A percentile compares a stretch with the other conserved stretches of the same genome.
Evolutionary conservation across 441 rosid genomes (phyloP).

Genomic region (Syzygium malaccense): DNA sequence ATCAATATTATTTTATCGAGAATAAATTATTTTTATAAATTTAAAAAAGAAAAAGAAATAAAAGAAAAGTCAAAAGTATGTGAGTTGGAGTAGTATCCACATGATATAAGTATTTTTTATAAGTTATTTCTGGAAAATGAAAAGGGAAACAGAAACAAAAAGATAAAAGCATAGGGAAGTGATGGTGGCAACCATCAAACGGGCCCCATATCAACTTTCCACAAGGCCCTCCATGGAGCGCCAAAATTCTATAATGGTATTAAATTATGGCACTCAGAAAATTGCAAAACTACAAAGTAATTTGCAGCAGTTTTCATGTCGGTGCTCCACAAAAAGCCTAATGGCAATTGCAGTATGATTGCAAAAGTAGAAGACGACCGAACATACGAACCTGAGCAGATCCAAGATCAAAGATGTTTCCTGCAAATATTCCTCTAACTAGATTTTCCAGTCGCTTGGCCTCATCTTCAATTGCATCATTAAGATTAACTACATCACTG

Average conservation of each 20-base stretch:
- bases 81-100: neutral
- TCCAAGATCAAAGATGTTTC: conserved; percentile 94
- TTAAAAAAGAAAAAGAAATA: neutral
- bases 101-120: neutral
- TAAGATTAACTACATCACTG: conserved; percentile 58
- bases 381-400: conserved; percentile 60
- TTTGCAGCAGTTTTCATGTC: neutral
- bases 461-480: conserved; percentile 70
- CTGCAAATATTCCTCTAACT: conserved; percentile 87
- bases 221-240: neutral
- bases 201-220: neutral
- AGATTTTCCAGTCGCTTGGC: conserved; percentile 68
- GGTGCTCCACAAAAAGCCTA: neutral
- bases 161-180: neutral
- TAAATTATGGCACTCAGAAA: neutral
- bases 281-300: neutral
- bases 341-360: neutral
- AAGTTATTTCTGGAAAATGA: neutral
- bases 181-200: neutral
- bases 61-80: neutral
- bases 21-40: neutral
- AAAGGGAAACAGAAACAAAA: neutral
- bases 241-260: neutral
- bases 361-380: neutral
- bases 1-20: neutral